Base-by-base conservation (phyloP, 352 stramenopile species). In the Globisporangium uncinulatum region DNA sequence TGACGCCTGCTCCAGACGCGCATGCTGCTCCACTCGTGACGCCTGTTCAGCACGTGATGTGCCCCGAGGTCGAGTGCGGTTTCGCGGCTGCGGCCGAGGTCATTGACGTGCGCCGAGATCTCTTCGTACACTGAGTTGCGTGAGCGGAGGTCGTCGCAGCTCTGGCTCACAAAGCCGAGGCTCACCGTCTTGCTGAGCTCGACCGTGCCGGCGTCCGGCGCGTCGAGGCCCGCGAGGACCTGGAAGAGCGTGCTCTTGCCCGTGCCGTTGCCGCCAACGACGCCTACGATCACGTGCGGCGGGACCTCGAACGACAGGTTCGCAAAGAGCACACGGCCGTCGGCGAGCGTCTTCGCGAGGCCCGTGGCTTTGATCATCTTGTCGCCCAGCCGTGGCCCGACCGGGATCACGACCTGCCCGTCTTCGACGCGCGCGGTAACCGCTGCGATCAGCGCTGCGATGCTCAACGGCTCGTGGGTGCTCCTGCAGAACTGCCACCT, bases 231-330 rank as follows among this genome's bases (percentile, higher is more conserved):
- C 14, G 97, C 81, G 43, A 99, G 77, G 52, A 99, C 84, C 56
- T 97, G 96, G 44, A 99, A 88, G 3, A 99, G 74, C 31, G 97
- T 99, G 49, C 74, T 96, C 70, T 99, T 99, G 32, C 97, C 97
- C 47, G 90, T 96, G 49, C 97, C 97, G 74, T 99, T 99, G 29
- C 93, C 85, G 29, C 97, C 97, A 17, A 99, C 83, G 50, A 99
- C 92, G 21, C 95, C 97, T 24, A 99, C 97, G 54, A 97, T 94
- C 55, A 97, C 89, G 32, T 97, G 94, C 54, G 97, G 95, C 15
- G 96, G 84, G 44, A 99, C 88, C 52, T 95, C 87, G 49, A 99
- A 92, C 42, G 92, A 96, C 24, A 97, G 72, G 62, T 98, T 84
- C 24, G 94, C 68, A 69, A 99, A 99, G 37, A 99, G 60, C 52